These are phyloP conservation scores for Fusarium sambucinum DNA, from an alignment of 2,329 filamentous ascomycete genomes.

Conservation along the genomic window DNA sequence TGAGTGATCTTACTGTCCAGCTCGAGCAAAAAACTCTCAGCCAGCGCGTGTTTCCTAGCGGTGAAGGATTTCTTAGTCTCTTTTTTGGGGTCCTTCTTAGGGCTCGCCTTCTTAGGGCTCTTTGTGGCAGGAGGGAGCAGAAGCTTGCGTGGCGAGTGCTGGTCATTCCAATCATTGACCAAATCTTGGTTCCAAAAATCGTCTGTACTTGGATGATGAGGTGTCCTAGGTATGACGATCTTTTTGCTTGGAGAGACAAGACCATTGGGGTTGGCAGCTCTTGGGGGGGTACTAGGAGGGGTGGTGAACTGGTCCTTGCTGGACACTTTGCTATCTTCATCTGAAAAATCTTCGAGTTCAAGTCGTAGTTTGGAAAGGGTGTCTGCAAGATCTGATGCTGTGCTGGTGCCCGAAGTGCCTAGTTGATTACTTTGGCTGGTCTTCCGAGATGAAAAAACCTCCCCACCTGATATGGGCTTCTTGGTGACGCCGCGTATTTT, in stretches of 20 bases:
- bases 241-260: slow-evolving; percentile 52
- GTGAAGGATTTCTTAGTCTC: slow-evolving; percentile 71
- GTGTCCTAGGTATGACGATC: slow-evolving; percentile 63
- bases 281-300: slow-evolving; percentile 41
- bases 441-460: slow-evolving; percentile 9
- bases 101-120: slow-evolving; percentile 48
- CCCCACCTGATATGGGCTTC: slow-evolving; percentile 9
- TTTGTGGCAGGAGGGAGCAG: slow-evolving; percentile 49
- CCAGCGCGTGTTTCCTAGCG: slow-evolving; percentile 70
- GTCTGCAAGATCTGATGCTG: slow-evolving; percentile 42
- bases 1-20: slow-evolving; percentile 75
- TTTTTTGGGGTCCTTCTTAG: slow-evolving; percentile 55
- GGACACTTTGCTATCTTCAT: slow-evolving; percentile 33
- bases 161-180: slow-evolving; percentile 73
- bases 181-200: slow-evolving; percentile 70
- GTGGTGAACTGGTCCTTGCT: slow-evolving; percentile 34
- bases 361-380: slow-evolving; percentile 45
- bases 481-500: neutral
- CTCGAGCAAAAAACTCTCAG: slow-evolving; percentile 72
- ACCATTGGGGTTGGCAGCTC: slow-evolving; percentile 30
- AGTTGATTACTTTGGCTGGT: slow-evolving; percentile 4
- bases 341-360: slow-evolving; percentile 42
- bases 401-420: slow-evolving; percentile 13
- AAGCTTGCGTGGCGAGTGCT: slow-evolving; percentile 65
- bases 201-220: slow-evolving; percentile 66